phyloP scores from a whole-genome alignment of 1,284 basidiomycete genomes.

The Tremellales sp. region DNA sequence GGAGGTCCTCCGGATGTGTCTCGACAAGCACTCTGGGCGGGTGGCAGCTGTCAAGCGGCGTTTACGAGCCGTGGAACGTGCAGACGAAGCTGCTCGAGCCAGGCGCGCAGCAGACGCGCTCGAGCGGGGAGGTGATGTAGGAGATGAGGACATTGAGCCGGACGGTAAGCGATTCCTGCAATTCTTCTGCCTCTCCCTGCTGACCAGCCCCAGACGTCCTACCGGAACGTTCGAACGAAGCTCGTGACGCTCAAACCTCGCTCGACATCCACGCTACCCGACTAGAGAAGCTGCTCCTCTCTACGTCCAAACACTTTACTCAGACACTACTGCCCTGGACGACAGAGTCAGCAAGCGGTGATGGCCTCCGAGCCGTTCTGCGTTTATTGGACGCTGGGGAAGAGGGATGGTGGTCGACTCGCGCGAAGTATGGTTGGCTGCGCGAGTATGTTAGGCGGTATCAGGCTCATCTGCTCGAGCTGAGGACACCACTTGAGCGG shows the following conservation, averaged over 20 bases:
- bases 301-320: slow-evolving; percentile 34
- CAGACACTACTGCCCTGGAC: slow-evolving; percentile 31
- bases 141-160: slow-evolving; percentile 25
- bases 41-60: slow-evolving; percentile 70
- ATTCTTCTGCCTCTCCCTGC: neutral
- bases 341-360: slow-evolving; percentile 12
- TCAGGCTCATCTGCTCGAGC: neutral
- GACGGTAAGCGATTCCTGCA: slow-evolving; percentile 12
- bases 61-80: slow-evolving; percentile 68
- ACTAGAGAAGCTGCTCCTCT: slow-evolving; percentile 33
- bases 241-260: slow-evolving; percentile 36
- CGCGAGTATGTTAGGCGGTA: slow-evolving; percentile 39
- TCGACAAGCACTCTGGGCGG: slow-evolving; percentile 80
- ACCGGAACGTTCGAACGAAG: slow-evolving; percentile 34
- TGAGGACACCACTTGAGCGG: neutral
- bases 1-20: slow-evolving; percentile 71
- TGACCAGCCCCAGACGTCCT: slow-evolving; percentile 15
- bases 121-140: slow-evolving; percentile 38
- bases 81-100: slow-evolving; percentile 77
- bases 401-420: slow-evolving; percentile 35
- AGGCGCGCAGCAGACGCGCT: slow-evolving; percentile 56
- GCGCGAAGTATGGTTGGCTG: slow-evolving; percentile 43
- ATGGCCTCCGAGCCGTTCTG: slow-evolving; percentile 36
- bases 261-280: slow-evolving; percentile 35
- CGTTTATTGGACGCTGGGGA: slow-evolving; percentile 35